phyloP scores from a whole-genome alignment of 106 monocot genomes.

The Cymbidium sinense region DNA sequence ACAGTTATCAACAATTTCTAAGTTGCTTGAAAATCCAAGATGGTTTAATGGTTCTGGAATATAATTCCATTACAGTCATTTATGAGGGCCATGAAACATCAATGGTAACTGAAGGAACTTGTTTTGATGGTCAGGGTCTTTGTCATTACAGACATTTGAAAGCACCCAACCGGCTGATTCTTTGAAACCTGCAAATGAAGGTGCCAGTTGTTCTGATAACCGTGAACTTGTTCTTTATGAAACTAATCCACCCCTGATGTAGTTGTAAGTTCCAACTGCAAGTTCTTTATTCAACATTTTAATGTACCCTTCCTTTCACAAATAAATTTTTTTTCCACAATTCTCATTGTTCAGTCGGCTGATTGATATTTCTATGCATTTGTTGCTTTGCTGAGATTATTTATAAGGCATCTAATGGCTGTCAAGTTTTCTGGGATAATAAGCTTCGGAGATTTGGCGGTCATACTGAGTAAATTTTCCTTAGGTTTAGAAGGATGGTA shows the following conservation, averaged over 20 bases:
- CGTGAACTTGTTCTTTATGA: constrained; percentile 3
- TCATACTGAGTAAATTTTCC: too few relatives aligned
- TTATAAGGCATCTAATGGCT: too few relatives aligned
- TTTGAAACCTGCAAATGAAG: background rate
- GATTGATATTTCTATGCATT: too few relatives aligned
- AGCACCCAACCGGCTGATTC: background rate
- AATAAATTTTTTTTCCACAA: background rate
- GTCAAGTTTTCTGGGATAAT: too few relatives aligned
- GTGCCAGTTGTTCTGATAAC: background rate
- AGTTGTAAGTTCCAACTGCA: constrained; percentile 17
- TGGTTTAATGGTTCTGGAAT: constrained; percentile 39
- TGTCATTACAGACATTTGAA: background rate
- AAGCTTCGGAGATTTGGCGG: too few relatives aligned
- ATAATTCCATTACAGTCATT: constrained; percentile 22
- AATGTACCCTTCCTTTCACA: background rate
- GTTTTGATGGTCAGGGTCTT: background rate
- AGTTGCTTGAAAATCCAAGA: constrained; percentile 26
- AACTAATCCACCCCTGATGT: constrained; percentile 1
- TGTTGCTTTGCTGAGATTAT: too few relatives aligned
- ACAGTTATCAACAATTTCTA: constrained; percentile 37
- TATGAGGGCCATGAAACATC: constrained; percentile 31
- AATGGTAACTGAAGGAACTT: background rate
- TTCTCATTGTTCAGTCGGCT: background rate
- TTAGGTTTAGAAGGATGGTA: too few relatives aligned
- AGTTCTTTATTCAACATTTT: background rate